A percentile compares a stretch with the other conserved stretches of the same genome.
These are phyloP conservation scores for Debaryomyces coudertii DNA, from an alignment of 1,139 yeast genomes.

Conservation along the genomic window DNA sequence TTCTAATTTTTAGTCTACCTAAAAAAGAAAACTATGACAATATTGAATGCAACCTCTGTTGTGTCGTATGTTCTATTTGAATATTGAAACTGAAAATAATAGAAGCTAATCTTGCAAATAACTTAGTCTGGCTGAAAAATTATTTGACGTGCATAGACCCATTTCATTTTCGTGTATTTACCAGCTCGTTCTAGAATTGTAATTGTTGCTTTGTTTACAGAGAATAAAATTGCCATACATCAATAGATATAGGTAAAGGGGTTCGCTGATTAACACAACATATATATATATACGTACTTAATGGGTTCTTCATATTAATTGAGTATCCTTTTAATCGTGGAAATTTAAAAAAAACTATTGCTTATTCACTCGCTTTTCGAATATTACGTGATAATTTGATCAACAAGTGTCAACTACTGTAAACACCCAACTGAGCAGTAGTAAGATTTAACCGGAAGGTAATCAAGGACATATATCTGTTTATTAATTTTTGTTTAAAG, in stretches of 20 bases:
- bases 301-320: neutral
- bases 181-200: slow-evolving; percentile 2
- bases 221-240: neutral
- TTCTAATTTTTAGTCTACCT: too few relatives aligned
- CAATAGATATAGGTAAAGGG: neutral
- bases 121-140: neutral
- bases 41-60: too few relatives aligned
- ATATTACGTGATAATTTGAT: neutral
- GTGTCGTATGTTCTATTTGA: too few relatives aligned
- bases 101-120: neutral
- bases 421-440: neutral
- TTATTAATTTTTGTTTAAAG: neutral
- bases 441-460: neutral
- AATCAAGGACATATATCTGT: neutral
- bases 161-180: neutral
- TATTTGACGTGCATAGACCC: neutral
- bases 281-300: neutral
- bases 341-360: neutral
- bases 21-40: too few relatives aligned
- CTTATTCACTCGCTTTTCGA: slow-evolving; percentile 4
- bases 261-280: neutral
- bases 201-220: slow-evolving; percentile 9
- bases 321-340: neutral
- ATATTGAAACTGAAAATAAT: too few relatives aligned
- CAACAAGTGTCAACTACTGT: neutral